Percentiles rank a stretch among this genome's conserved stretches.
Evolutionary conservation across 2,329 filamentous ascomycete species (phyloP).

Genomic region (Microsporum canis): DNA sequence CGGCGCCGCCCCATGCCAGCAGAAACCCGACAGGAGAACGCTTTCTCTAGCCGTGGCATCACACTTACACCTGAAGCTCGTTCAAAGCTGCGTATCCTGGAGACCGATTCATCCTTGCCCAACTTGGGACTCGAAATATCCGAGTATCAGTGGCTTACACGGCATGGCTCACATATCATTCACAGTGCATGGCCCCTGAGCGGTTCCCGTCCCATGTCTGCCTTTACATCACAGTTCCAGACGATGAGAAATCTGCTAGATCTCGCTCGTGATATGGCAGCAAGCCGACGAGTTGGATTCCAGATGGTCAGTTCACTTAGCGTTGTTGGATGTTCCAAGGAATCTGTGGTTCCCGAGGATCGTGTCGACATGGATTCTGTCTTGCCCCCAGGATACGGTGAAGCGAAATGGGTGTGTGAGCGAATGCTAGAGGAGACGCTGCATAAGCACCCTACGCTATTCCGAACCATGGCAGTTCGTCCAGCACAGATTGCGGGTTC

Average conservation of each 20-base stretch:
- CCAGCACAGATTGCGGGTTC: constrained; percentile 45
- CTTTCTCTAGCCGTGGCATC: constrained; percentile 21
- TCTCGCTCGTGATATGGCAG: constrained; percentile 30
- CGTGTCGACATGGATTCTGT: constrained; percentile 30
- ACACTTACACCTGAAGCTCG: constrained; percentile 11
- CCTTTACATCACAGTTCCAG: constrained; percentile 42
- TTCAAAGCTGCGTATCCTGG: constrained; percentile 37
- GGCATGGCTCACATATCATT: constrained; percentile 38
- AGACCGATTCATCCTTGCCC: constrained; percentile 39
- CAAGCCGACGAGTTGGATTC: constrained; percentile 22
- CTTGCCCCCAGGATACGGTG: constrained; percentile 41
- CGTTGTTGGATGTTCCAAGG: constrained; percentile 21
- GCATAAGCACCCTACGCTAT: constrained; percentile 30
- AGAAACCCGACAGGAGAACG: constrained; percentile 25
- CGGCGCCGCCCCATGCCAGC: constrained; percentile 21
- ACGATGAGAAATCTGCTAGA: constrained; percentile 42
- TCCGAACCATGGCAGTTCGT: constrained; percentile 37
- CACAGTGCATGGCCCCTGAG: constrained; percentile 49
- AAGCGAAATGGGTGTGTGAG: constrained; percentile 44
- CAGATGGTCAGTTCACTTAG: constrained; percentile 36
- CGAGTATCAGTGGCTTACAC: too few species aligned
- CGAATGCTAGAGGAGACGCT: constrained; percentile 40
- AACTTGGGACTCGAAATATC: constrained; percentile 32
- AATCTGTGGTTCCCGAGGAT: constrained; percentile 15
- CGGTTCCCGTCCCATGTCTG: constrained; percentile 41